Evolutionary conservation across 2,329 filamentous ascomycete species (phyloP), one percentile per base, ranked within the genome.

Genomic region (Penicillium sp.): DNA sequence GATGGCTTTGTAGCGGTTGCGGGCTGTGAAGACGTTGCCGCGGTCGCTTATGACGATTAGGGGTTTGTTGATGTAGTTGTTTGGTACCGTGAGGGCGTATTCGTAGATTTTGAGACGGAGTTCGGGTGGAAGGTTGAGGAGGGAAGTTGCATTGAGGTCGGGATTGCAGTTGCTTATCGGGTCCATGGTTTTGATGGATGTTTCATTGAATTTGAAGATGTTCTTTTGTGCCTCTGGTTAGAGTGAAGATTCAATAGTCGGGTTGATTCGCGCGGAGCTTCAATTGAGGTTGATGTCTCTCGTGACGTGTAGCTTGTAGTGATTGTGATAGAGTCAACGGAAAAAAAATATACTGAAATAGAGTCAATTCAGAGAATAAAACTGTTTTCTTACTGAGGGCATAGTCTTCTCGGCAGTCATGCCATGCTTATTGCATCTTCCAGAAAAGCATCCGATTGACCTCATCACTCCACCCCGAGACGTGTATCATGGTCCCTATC

Each of bases 71-170:
- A 70, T 68, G 59, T 75, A 75, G 26, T 75, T 69, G 47, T 76
- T 76, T 35, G 71, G 73, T 13, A 71, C 65, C 19, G 65, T 40
- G 9, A 77, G 59, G 9, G 72, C 69, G 61, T 74, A 75, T 61
- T 74, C 69, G 59, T 76, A 76, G 61, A 76, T 76, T 53, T 73
- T 73, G 28, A 76, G 68, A 10, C 74, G 74, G 19, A 77, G 68
- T 56, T 76, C 74, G 4, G 70, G 53, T 2, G 73, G 75, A 5
- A 77, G 62, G 15, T 59, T 67, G 12, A 76, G 68, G 28, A 76
- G 65, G 7, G 58, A 56, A 1, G 70, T 66, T 24, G 49, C 47
- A 19, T 65, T 59, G 47, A 37, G 40, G n/a, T 22, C 2, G 8
- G 37, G 30, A 13, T 12, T 40, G 53, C n/a, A 35, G 15, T 10